These are phyloP conservation scores for Perilla frutescens DNA, from an alignment of 257 asterid species.

Conservation along the genomic window DNA sequence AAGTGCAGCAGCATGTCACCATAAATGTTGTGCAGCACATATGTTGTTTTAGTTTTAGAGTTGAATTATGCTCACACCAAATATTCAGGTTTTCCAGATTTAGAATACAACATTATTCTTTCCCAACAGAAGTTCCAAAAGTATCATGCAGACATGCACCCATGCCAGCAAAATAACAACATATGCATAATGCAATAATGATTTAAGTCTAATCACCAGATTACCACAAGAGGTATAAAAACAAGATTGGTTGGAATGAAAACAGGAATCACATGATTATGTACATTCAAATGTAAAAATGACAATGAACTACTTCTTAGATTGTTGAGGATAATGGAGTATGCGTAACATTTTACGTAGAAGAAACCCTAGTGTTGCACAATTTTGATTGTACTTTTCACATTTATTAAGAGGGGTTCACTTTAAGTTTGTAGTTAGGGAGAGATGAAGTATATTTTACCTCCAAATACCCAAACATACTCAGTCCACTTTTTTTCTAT, in stretches of 20 bases:
- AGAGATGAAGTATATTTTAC: neutral
- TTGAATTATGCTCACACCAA: no score
- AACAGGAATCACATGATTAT: no score
- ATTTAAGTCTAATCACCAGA: no score
- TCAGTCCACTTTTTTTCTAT: neutral
- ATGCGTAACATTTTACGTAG: no score
- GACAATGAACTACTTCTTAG: neutral
- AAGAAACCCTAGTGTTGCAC: conserved; percentile 6
- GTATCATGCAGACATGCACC: neutral
- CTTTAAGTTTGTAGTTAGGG: neutral
- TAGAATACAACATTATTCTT: neutral
- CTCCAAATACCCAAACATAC: neutral
- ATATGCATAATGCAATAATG: no score
- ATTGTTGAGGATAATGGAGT: neutral
- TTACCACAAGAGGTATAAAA: no score
- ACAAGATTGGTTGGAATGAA: no score
- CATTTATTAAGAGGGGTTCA: neutral
- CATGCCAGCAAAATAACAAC: neutral
- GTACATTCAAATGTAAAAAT: no score
- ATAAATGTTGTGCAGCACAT: no score
- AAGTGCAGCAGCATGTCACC: neutral
- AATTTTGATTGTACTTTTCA: neutral
- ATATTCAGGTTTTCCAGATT: no score
- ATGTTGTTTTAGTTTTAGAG: no score
- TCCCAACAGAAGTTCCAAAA: neutral